Evolutionary conservation across 2,329 filamentous ascomycete species (phyloP).

Genomic region (Pestalotiopsis sp.): DNA sequence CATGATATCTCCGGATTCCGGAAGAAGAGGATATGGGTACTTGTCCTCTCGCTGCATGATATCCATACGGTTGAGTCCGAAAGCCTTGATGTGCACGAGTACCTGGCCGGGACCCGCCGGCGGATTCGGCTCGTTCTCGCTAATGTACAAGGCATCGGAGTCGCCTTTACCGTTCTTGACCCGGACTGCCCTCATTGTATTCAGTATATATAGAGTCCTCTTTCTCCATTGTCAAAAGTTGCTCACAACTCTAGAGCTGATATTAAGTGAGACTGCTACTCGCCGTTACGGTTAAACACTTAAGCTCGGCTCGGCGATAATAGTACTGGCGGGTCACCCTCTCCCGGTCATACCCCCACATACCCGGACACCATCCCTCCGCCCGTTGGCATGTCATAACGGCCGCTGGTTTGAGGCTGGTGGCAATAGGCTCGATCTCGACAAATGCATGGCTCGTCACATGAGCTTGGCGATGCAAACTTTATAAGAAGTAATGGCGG

Average conservation of each 20-base stretch:
- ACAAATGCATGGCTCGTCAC: not conserved
- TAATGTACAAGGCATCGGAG: constrained; percentile 1
- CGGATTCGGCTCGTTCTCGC: constrained; percentile 6
- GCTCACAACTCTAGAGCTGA: not conserved
- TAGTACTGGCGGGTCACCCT: not conserved
- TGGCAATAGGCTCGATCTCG: not conserved
- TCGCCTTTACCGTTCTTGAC: constrained; percentile 2
- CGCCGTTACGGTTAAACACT: too few relatives aligned
- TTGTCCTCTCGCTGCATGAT: constrained; percentile 8
- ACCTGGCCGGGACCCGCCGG: not conserved
- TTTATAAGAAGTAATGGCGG: not conserved
- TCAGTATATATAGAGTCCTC: not conserved
- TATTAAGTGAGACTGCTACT: not conserved
- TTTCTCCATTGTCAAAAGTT: not conserved
- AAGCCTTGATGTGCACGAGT: constrained; percentile 2
- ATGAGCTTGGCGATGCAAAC: not conserved
- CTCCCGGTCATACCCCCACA: not conserved
- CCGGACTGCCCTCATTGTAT: constrained; percentile 1
- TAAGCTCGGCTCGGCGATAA: not conserved
- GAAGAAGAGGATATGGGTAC: constrained; percentile 2
- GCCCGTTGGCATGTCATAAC: not conserved
- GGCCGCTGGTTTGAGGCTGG: not conserved
- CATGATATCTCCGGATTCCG: constrained; percentile 4
- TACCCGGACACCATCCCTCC: not conserved
- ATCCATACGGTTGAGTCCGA: constrained; percentile 6